A percentile compares a stretch with the other conserved stretches of the same genome.
Evolutionary conservation across 2,329 filamentous ascomycete species (phyloP).

Genomic region (Sporothrix dimorphospora): DNA sequence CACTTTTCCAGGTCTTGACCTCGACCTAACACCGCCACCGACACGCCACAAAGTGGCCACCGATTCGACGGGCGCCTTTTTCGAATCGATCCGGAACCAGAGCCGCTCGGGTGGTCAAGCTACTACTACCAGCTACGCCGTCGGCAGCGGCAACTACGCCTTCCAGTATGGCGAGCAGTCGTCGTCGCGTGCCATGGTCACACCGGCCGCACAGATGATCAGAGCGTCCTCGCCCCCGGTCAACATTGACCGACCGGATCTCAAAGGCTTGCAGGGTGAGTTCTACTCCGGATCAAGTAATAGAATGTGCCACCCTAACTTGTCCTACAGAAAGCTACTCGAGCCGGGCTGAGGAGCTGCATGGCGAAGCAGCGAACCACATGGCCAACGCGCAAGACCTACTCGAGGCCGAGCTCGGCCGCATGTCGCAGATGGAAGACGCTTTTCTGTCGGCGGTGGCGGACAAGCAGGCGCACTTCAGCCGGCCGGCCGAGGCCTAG

Average conservation of each 20-base stretch:
- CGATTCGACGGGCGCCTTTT: slow-evolving; percentile 32
- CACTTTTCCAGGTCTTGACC: neutral
- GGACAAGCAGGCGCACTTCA: slow-evolving; percentile 20
- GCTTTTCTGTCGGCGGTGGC: slow-evolving; percentile 19
- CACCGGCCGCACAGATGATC: neutral
- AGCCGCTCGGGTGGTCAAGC: neutral
- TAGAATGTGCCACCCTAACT: neutral
- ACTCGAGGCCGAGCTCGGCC: slow-evolving; percentile 28
- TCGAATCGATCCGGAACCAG: slow-evolving; percentile 30
- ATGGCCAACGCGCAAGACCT: slow-evolving; percentile 17
- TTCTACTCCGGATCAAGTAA: too few species aligned
- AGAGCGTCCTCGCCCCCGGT: neutral
- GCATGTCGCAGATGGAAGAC: slow-evolving; percentile 24
- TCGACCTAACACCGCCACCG: slow-evolving; percentile 30
- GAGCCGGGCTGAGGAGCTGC: slow-evolving; percentile 28
- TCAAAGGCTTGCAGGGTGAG: slow-evolving; percentile 19
- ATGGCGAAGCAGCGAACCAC: slow-evolving; percentile 28
- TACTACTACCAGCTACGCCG: neutral
- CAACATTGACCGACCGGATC: neutral
- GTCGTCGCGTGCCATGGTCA: neutral
- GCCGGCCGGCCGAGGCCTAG: slow-evolving; percentile 28
- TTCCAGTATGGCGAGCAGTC: neutral
- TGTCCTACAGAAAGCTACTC: slow-evolving; percentile 32
- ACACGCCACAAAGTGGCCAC: neutral
- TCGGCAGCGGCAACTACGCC: neutral